phyloP scores from a whole-genome alignment of 2,329 filamentous ascomycete species.

The Cryphonectria nitschkei region DNA sequence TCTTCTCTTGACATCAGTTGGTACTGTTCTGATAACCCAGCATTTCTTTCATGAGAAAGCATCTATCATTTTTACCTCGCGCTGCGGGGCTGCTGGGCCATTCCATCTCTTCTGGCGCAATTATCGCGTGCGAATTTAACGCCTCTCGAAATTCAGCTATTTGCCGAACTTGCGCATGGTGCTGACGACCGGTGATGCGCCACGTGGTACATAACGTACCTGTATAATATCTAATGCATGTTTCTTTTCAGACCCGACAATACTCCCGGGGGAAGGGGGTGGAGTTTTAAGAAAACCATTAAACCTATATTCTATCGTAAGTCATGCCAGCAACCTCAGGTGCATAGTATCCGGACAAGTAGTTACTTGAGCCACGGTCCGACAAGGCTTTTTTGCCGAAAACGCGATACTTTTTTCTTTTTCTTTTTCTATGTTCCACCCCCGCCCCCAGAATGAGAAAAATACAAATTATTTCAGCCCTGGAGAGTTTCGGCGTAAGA shows the following conservation, averaged over 20 bases:
- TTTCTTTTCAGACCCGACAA: not conserved
- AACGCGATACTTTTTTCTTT: not conserved
- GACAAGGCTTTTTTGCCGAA: not conserved
- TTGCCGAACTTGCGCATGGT: not conserved
- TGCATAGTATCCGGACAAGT: not conserved
- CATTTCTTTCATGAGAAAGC: not conserved
- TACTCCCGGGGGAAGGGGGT: no score
- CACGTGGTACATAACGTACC: not conserved
- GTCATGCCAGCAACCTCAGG: not conserved
- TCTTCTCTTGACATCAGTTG: not conserved
- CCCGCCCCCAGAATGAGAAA: no score
- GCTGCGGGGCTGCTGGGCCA: not conserved
- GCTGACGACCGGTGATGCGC: not conserved
- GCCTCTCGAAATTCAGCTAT: not conserved
- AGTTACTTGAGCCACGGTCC: not conserved
- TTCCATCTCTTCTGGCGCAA: not conserved
- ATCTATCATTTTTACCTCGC: not conserved
- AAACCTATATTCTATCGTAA: not conserved
- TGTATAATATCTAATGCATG: not conserved
- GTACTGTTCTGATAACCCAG: not conserved
- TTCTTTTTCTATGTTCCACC: no score
- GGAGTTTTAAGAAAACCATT: no score
- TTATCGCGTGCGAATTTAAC: not conserved
- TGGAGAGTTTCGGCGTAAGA: not conserved
- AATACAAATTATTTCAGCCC: not conserved